These are phyloP conservation scores for Dittrichia graveolens DNA, from an alignment of 129 eudicot species.

Conservation along the genomic window DNA sequence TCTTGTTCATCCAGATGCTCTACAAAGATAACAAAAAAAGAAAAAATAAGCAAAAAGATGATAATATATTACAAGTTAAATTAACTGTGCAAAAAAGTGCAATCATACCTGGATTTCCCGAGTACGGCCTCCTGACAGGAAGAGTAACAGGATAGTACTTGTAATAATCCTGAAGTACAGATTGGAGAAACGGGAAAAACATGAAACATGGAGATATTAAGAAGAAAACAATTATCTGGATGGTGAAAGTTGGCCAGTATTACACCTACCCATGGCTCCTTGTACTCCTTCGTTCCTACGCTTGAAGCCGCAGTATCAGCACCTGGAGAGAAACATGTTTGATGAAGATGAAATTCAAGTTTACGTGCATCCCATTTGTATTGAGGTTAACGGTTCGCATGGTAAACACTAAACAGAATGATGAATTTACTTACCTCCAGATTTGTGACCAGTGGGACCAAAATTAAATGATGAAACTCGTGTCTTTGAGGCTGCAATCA, in stretches of 20 bases:
- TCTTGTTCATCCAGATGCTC: conserved; percentile 73
- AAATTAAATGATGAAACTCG: conserved; percentile 54
- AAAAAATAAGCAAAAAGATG: background rate
- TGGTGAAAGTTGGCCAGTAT: conserved; percentile 7
- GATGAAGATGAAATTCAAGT: background rate
- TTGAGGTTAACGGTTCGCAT: conserved; percentile 1
- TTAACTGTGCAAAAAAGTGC: background rate
- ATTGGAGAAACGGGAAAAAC: conserved; percentile 7
- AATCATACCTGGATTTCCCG: conserved; percentile 79
- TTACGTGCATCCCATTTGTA: background rate
- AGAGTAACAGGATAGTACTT: conserved; percentile 74
- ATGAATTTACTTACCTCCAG: conserved; percentile 33
- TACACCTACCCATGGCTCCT: conserved; percentile 91
- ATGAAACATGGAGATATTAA: background rate
- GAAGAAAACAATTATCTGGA: background rate
- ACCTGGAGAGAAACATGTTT: conserved; percentile 33
- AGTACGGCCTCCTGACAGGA: conserved; percentile 85
- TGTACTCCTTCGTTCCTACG: conserved; percentile 57
- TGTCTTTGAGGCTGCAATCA: conserved; percentile 43
- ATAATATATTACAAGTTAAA: conserved; percentile 3
- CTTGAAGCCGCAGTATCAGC: conserved; percentile 32
- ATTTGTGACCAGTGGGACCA: conserved; percentile 27
- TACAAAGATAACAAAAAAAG: conserved; percentile 32
- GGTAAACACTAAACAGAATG: conserved; percentile 11
- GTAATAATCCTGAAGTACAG: conserved; percentile 64